phyloP scores from a whole-genome alignment of 1,284 basidiomycete genomes.

The Fomes fomentarius region DNA sequence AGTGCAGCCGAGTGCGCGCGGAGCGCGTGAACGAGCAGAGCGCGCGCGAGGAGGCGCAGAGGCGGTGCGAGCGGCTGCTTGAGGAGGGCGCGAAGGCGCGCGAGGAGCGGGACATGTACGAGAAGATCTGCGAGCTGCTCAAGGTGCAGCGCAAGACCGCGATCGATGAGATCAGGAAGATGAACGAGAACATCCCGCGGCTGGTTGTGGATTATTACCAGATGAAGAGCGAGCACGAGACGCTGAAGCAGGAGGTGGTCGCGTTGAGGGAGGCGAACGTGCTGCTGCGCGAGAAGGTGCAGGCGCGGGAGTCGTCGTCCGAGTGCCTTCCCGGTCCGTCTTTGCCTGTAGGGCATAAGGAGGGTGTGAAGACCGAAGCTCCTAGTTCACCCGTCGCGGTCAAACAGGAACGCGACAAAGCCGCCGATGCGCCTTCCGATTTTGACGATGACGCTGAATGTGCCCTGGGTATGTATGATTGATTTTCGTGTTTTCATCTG shows the following conservation, averaged over 20 bases:
- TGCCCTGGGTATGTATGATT: too few relatives aligned
- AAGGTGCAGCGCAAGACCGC: not conserved
- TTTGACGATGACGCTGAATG: not conserved
- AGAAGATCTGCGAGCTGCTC: not conserved
- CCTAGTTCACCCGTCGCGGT: not conserved
- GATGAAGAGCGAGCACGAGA: constrained; percentile 7
- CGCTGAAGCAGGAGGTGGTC: constrained; percentile 3
- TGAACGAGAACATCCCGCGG: constrained; percentile 12
- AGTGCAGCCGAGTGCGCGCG: not conserved
- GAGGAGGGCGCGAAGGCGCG: not conserved
- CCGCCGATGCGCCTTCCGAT: not conserved
- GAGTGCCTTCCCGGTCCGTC: not conserved
- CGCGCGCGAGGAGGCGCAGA: not conserved
- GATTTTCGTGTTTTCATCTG: too few relatives aligned
- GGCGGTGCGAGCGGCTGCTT: not conserved
- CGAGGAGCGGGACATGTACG: not conserved
- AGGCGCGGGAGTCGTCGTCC: not conserved
- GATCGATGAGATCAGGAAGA: constrained; percentile 1
- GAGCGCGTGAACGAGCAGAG: not conserved
- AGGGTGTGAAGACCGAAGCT: not conserved
- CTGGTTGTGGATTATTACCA: constrained; percentile 10
- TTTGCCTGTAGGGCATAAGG: not conserved
- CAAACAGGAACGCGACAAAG: not conserved
- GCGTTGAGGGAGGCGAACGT: constrained; percentile 12
- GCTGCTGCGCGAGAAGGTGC: constrained; percentile 13